Percentiles rank a stretch among this genome's conserved stretches.
Evolutionary conservation across 495 filamentous ascomycete species (phyloP).

Genomic region (Aspergillus mulundensis): DNA sequence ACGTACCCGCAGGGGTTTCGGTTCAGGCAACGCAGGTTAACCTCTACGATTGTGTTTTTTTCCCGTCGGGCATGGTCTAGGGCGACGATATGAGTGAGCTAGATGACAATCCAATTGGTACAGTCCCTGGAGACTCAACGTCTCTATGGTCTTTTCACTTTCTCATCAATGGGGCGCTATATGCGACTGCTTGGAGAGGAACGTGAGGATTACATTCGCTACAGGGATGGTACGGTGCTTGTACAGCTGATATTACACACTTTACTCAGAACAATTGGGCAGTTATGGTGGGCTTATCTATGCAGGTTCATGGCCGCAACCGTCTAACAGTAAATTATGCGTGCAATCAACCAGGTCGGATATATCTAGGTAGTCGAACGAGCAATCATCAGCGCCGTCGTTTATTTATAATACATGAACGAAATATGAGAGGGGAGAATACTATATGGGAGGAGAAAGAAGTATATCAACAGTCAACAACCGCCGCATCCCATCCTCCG

Average conservation of each 20-base stretch:
- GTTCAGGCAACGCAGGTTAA: neutral
- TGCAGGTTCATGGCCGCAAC: too few species aligned
- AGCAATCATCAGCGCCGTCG: constrained; percentile 8
- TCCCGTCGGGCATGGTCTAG: neutral
- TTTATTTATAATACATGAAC: constrained; percentile 16
- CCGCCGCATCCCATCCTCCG: neutral
- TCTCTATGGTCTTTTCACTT: constrained; percentile 20
- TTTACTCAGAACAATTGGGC: too few species aligned
- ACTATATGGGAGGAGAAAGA: constrained; percentile 8
- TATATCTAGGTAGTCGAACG: neutral
- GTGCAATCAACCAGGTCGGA: neutral
- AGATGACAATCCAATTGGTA: constrained; percentile 18
- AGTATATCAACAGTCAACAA: neutral
- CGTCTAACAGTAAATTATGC: too few species aligned
- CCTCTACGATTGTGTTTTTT: neutral
- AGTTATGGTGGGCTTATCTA: neutral
- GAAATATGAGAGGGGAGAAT: constrained; percentile 20
- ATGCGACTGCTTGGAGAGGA: constrained; percentile 46
- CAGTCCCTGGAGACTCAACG: constrained; percentile 9
- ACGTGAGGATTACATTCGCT: neutral
- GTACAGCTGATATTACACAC: too few species aligned
- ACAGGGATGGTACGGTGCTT: too few species aligned
- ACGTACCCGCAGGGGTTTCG: neutral
- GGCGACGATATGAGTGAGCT: constrained; percentile 4
- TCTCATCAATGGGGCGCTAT: constrained; percentile 43